Base-by-base conservation (phyloP, 805 yeast species). In the Suhomyces xylopsoci region DNA sequence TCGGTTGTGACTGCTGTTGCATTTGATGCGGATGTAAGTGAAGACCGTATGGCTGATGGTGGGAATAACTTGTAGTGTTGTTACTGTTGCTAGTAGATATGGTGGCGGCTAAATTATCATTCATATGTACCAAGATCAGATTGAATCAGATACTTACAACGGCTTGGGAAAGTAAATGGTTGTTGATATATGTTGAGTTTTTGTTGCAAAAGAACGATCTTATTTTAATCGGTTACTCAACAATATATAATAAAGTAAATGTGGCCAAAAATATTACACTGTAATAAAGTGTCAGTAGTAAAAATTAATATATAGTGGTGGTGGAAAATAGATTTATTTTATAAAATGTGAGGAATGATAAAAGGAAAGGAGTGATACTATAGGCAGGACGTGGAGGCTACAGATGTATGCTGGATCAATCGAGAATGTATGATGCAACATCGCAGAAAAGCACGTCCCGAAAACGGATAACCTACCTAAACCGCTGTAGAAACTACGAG, bases 1-100 rank as follows among this genome's bases (percentile, higher is more conserved):
- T 38, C 14, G 22, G 42, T 19, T 30, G 51, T 20, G 43, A 22
- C n/a, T 52, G 49, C 8, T 55, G 58, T 32, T 55, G 58, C 36
- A 43, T 47, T 3, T 50, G 47, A 22, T 52, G 52, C 26, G 48
- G 58, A 8, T 51, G 52, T 26, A 34, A 19, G 36, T 45, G 52
- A 41, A 40, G 36, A 30, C 44, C 44, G 42, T 42, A 26, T 22
- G 22, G 42, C 9, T 17, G 42, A 17, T 19, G 24, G 17, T 19
- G 42, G 14, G 42, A 38, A 38, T 17, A 38, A 19, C 24, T 38
- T 38, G 42, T 22, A 15, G 12, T 43, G 46, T 43, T 43, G 28
- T 22, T 43, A 8, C 22, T 43, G 46, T 43, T 43, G 28, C 28
- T 25, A 19, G 12, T 43, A 20, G 46, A 20, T 38, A 19, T 15